Conservation (phyloP, 2,329 filamentous ascomycete species). For the Huntiella savannae region DNA sequence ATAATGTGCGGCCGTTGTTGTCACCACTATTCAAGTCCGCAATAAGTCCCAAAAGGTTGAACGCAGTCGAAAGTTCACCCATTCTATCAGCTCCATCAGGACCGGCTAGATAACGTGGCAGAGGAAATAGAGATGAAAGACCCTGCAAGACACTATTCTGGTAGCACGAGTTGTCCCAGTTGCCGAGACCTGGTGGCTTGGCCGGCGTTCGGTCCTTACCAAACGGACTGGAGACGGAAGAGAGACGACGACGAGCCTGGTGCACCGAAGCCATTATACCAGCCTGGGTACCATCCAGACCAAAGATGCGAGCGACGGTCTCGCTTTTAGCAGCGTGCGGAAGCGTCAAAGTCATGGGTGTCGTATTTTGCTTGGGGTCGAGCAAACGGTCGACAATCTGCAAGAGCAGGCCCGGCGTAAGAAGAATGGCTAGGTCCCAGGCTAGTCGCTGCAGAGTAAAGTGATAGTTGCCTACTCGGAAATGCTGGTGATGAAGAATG, state of each 20-base stretch:
- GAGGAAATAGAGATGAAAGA: slow-evolving; percentile 52
- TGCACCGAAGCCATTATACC: slow-evolving; percentile 7
- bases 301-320: slow-evolving; percentile 8
- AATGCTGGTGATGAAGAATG: neutral
- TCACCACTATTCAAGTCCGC: slow-evolving; percentile 46
- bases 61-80: slow-evolving; percentile 15
- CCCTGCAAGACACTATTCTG: slow-evolving; percentile 90
- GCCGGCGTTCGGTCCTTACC: neutral
- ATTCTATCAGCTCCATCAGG: slow-evolving; percentile 17
- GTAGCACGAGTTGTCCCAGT: slow-evolving; percentile 91
- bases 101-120: slow-evolving; percentile 45
- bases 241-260: slow-evolving; percentile 7
- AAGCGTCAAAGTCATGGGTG: slow-evolving; percentile 8
- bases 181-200: slow-evolving; percentile 53
- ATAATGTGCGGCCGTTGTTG: slow-evolving; percentile 59
- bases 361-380: slow-evolving; percentile 5
- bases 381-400: slow-evolving; percentile 9
- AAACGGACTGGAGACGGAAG: slow-evolving; percentile 5
- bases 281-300: slow-evolving; percentile 4
- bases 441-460: slow-evolving; percentile 6
- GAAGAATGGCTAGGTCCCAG: slow-evolving; percentile 7
- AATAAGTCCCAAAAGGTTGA: slow-evolving; percentile 44
- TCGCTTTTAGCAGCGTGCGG: slow-evolving; percentile 8
- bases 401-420: slow-evolving; percentile 5
- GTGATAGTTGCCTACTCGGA: slow-evolving; percentile 5